Evolutionary conservation across 1,139 yeast genomes (phyloP).

Genomic region (Magnusiomyces tetraspermus): DNA sequence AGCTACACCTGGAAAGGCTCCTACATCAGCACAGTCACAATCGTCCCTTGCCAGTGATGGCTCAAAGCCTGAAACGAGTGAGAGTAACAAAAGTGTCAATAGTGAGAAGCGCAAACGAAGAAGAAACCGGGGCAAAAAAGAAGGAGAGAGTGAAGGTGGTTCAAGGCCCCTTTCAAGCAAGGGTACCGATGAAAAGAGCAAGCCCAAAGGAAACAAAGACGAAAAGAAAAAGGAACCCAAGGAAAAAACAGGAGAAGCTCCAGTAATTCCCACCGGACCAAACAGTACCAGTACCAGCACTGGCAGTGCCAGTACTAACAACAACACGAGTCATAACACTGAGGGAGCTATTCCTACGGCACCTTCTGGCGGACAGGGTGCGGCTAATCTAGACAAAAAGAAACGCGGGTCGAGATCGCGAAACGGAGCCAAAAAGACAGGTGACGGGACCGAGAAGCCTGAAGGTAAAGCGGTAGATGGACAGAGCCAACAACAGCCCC

Average conservation of each 20-base stretch:
- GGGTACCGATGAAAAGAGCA: neutral
- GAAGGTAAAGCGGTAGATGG: no score
- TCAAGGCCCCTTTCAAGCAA: no score
- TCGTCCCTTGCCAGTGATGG: no score
- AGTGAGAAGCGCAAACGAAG: neutral
- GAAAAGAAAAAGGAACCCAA: neutral
- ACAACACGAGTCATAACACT: no score
- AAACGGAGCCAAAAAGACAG: neutral
- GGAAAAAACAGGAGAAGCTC: neutral
- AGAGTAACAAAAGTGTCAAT: neutral
- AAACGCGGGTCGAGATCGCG: neutral
- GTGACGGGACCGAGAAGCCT: neutral
- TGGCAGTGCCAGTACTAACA: no score
- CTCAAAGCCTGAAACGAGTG: neutral
- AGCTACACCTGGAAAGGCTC: no score
- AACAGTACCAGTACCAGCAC: no score
- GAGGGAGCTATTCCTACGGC: neutral
- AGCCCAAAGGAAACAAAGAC: neutral
- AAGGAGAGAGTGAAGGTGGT: neutral
- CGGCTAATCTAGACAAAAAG: neutral
- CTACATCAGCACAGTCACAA: no score
- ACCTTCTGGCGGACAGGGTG: neutral
- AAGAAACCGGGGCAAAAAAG: neutral
- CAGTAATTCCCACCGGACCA: neutral
- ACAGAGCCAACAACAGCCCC: neutral